These are phyloP conservation scores for Globisporangium paddicum DNA, from an alignment of 352 stramenopile genomes.

Conservation along the genomic window DNA sequence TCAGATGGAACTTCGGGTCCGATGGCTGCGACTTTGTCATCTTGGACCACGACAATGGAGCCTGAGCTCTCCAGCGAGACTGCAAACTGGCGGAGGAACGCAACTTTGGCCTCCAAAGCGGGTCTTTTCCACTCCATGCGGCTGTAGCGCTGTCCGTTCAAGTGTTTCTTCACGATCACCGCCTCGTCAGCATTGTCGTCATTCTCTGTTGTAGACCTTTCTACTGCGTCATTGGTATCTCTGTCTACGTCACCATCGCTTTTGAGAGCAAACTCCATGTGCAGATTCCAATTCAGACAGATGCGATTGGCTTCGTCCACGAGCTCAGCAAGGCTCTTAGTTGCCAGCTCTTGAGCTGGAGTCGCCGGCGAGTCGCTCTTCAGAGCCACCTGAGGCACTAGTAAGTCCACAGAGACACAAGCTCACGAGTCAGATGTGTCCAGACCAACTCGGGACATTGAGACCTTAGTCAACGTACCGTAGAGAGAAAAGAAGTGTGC, in stretches of 20 bases:
- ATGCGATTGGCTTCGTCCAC: constrained; percentile 60
- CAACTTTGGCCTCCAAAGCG: constrained; percentile 41
- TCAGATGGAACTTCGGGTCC: constrained; percentile 2
- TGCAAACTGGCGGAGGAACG: constrained; percentile 41
- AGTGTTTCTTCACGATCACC: constrained; percentile 46
- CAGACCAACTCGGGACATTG: neutral
- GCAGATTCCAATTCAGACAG: constrained; percentile 44
- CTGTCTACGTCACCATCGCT: neutral
- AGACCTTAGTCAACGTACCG: constrained; percentile 18
- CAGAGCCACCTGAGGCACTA: neutral
- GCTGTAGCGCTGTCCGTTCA: constrained; percentile 34
- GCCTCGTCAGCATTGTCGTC: neutral
- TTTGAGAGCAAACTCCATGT: constrained; percentile 39
- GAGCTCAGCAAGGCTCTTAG: constrained; percentile 14
- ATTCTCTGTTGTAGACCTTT: neutral
- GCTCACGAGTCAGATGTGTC: neutral
- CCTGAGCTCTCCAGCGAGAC: constrained; percentile 27
- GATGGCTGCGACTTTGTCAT: neutral
- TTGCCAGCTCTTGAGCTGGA: neutral
- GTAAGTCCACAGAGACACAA: neutral
- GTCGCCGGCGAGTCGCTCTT: neutral
- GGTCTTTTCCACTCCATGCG: constrained; percentile 37
- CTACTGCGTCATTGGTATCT: neutral
- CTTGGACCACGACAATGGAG: neutral
- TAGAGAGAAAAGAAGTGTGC: constrained; percentile 41